Conservation (phyloP, 2,329 filamentous ascomycete species). For the Neospermospora avenae region DNA sequence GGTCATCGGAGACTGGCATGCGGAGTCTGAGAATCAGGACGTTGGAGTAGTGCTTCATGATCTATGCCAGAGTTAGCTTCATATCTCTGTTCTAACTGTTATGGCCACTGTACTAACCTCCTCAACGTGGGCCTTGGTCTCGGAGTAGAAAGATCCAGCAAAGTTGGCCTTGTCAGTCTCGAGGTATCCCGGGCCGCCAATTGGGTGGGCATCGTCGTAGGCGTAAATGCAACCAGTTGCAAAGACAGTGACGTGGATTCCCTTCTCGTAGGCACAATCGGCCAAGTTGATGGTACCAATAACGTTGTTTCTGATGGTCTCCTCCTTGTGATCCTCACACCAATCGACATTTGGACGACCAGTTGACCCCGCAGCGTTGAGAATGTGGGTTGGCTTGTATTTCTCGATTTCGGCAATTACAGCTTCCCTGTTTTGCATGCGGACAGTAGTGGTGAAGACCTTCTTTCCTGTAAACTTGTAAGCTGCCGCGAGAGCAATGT, state of each 20-base stretch:
- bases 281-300: slow-evolving; percentile 62
- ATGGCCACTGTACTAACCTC: slow-evolving; percentile 44
- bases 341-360: slow-evolving; percentile 68
- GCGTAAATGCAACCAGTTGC: slow-evolving; percentile 67
- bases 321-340: slow-evolving; percentile 68
- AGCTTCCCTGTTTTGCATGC: slow-evolving; percentile 60
- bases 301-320: slow-evolving; percentile 65
- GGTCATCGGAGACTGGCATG: slow-evolving; percentile 67
- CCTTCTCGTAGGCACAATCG: slow-evolving; percentile 55
- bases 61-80: slow-evolving; percentile 38
- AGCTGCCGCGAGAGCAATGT: slow-evolving; percentile 4
- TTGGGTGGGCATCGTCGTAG: slow-evolving; percentile 58
- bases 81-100: neutral
- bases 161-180: slow-evolving; percentile 65
- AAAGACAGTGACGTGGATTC: slow-evolving; percentile 62
- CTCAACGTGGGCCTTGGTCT: slow-evolving; percentile 64
- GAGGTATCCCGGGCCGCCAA: slow-evolving; percentile 56
- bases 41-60: slow-evolving; percentile 60
- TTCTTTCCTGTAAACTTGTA: slow-evolving; percentile 45
- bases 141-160: slow-evolving; percentile 64
- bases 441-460: slow-evolving; percentile 57
- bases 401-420: slow-evolving; percentile 55
- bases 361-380: slow-evolving; percentile 64
- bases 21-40: slow-evolving; percentile 62
- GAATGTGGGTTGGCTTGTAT: slow-evolving; percentile 61